phyloP scores from a whole-genome alignment of 148 eudicot genomes.

The Amaranthus cruentus region DNA sequence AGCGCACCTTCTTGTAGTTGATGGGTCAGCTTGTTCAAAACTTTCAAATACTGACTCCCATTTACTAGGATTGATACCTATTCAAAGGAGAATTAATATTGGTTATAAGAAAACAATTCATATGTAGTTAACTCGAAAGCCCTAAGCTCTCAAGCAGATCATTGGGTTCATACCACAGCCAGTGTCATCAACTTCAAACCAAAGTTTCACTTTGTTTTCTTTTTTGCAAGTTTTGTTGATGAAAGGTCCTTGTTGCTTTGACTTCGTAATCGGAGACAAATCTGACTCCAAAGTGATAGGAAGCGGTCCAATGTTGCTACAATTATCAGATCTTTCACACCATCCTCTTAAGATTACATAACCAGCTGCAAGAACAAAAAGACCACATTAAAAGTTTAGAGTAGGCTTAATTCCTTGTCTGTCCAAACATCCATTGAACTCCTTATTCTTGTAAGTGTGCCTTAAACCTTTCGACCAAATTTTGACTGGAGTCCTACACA shows the following conservation, averaged over 20 bases:
- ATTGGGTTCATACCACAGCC: conserved; percentile 69
- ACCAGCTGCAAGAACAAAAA: conserved; percentile 57
- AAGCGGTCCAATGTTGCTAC: conserved; percentile 24
- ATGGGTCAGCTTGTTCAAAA: conserved; percentile 97
- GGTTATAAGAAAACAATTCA: not conserved
- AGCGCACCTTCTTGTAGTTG: conserved; percentile 87
- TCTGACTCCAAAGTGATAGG: conserved; percentile 27
- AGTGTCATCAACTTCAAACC: conserved; percentile 97
- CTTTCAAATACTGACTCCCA: conserved; percentile 99
- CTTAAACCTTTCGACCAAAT: too few relatives aligned
- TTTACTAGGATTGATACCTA: conserved; percentile 90
- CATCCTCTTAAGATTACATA: conserved; percentile 83
- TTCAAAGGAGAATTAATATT: not conserved
- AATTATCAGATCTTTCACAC: conserved; percentile 55
- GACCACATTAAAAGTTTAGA: not conserved
- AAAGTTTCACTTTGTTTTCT: conserved; percentile 60
- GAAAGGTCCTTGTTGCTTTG: conserved; percentile 31
- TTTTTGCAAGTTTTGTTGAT: conserved; percentile 37
- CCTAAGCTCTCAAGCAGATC: not conserved
- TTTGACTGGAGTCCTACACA: too few relatives aligned
- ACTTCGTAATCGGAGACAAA: conserved; percentile 23
- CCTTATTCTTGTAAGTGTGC: too few relatives aligned
- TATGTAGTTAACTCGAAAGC: not conserved
- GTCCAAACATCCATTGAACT: too few relatives aligned
- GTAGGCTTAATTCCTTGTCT: too few relatives aligned